Percentiles rank a stretch among this genome's conserved stretches.
These are phyloP conservation scores for Nakataea oryzae DNA, from an alignment of 2,329 filamentous ascomycete species.

Conservation along the genomic window DNA sequence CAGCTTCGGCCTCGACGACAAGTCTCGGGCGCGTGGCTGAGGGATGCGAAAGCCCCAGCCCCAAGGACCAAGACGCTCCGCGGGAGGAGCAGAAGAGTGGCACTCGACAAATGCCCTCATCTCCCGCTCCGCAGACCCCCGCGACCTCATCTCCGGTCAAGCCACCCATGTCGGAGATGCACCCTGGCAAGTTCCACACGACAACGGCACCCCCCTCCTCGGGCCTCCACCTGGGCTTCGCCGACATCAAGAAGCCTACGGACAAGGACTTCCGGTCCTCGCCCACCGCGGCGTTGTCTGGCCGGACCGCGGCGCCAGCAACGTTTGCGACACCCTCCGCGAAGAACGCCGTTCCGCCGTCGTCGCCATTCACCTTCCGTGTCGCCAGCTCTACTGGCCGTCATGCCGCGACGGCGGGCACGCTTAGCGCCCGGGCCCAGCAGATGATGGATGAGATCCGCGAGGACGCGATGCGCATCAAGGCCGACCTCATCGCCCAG, in stretches of 20 bases:
- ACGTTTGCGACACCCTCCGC: conserved; percentile 27
- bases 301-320: neutral
- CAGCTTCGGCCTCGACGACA: conserved; percentile 9
- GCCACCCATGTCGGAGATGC: conserved; percentile 75
- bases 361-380: conserved; percentile 56
- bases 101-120: conserved; percentile 15
- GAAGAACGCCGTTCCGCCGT: conserved; percentile 38
- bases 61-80: conserved; percentile 7
- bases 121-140: conserved; percentile 42
- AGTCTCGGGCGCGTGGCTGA: conserved; percentile 33
- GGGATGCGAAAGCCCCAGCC: conserved; percentile 24
- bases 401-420: conserved; percentile 23
- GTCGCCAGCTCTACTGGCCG: conserved; percentile 34
- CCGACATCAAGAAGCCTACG: conserved; percentile 45
- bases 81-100: neutral
- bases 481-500: conserved; percentile 54
- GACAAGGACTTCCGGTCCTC: neutral
- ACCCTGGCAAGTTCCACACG: conserved; percentile 71
- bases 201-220: conserved; percentile 71
- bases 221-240: conserved; percentile 72
- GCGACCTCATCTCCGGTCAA: conserved; percentile 54
- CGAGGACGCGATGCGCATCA: conserved; percentile 61
- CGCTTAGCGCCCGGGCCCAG: conserved; percentile 51
- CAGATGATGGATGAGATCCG: conserved; percentile 57
- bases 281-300: neutral